phyloP scores from a whole-genome alignment of 768 basidiomycete genomes.

The Lactarius trivialis region DNA sequence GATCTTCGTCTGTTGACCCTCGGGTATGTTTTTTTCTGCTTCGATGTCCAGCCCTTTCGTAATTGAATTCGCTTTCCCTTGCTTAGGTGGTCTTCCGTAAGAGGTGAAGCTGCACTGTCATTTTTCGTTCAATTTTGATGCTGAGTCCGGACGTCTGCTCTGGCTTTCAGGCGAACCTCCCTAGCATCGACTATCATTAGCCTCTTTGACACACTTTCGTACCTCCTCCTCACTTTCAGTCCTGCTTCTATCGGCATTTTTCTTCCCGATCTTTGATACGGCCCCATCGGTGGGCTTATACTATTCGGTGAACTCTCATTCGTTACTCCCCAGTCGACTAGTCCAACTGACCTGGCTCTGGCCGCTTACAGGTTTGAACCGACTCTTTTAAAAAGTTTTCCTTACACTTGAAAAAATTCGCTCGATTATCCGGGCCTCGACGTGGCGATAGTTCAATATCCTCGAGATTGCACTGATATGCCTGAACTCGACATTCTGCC shows the following conservation, averaged over 20 bases:
- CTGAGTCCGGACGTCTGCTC: conserved; percentile 4
- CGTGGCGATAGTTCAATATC: not conserved
- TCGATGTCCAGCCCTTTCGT: not conserved
- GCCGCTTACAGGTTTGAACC: conserved; percentile 49
- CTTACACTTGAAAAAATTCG: not conserved
- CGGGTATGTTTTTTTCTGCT: conserved; percentile 40
- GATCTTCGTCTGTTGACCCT: conserved; percentile 81
- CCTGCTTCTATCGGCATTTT: conserved; percentile 9
- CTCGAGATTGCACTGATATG: conserved; percentile 34
- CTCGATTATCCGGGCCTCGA: conserved; percentile 13
- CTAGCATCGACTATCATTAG: conserved; percentile 41
- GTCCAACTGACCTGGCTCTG: conserved; percentile 60
- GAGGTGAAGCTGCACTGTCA: conserved; percentile 41
- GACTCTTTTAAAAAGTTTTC: conserved; percentile 16
- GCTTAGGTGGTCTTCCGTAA: conserved; percentile 69
- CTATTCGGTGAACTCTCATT: conserved; percentile 45
- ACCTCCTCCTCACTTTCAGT: conserved; percentile 10
- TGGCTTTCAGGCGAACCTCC: conserved; percentile 65
- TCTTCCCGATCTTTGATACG: conserved; percentile 27
- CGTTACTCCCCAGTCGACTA: conserved; percentile 53
- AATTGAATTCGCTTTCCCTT: conserved; percentile 4
- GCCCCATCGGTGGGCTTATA: conserved; percentile 45
- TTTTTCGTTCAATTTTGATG: conserved; percentile 2
- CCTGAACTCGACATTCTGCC: conserved; percentile 49
- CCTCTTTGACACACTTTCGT: not conserved